Evolutionary conservation across 768 basidiomycete genomes (phyloP), one percentile per base, ranked within the genome.

Genomic region (Hydnomerulius pinastri): DNA sequence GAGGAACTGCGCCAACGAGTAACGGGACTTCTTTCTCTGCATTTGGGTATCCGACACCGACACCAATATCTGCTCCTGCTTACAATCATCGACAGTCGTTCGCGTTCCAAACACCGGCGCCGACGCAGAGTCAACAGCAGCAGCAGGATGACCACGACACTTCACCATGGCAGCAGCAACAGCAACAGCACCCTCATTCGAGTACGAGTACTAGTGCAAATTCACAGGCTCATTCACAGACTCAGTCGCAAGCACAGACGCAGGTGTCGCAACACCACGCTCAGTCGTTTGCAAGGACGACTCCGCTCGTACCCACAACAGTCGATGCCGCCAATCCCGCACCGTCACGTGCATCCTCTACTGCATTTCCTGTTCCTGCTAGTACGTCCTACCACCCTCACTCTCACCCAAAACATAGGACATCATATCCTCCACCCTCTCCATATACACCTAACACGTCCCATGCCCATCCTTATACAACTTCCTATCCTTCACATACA

Each of bases 261-360:
- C 65, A 56, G 13, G 43, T 40, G 15, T 33, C 27, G 39, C 50
- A 4, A 24, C 48, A 8, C 51, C 64, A 59, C 24, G 7, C 51
- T 6, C 55, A 62, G 15, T 56, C 59, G 6, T 67, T 57, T 48
- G 44, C 66, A 1, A 62, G 66, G 33, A 56, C 66, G 12, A 65
- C 67, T 0, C 62, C 67, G 2, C 49, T 67, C 45, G 62, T 67
- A 1, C 67, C 66, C 28, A 66, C 64, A 6, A 62, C 62, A 37
- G 59, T 64, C 52, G 64, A 64, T n/a, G 35, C 58, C 2, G 54
- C 57, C 23, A 13, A 23, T 15, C 6, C 51, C 6, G 50, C 42
- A 6, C 46, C 48, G 12, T 24, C 54, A 4, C 65, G 50, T 29
- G 21, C 50, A 2, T 9, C 36, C 23, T 44, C 55, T 13, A 44